phyloP scores from a whole-genome alignment of 805 yeast species.

The Candida sphagnicola region DNA sequence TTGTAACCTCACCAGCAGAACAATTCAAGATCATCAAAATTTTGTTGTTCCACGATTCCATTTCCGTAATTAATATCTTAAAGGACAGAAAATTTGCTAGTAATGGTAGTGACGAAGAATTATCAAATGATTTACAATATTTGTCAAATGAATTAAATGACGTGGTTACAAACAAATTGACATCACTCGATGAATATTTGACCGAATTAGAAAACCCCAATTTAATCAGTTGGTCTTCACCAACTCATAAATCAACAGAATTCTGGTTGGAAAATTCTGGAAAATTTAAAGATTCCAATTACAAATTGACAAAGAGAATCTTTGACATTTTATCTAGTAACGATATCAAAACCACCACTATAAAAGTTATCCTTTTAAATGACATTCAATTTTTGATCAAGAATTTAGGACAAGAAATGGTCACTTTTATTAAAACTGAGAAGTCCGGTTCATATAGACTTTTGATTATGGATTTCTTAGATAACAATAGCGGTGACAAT shows the following conservation, averaged over 20 bases:
- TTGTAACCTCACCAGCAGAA: conserved; percentile 23
- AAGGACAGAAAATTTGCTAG: conserved; percentile 84
- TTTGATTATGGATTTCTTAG: conserved; percentile 79
- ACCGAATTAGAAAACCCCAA: conserved; percentile 78
- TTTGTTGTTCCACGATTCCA: conserved; percentile 71
- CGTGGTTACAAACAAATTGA: conserved; percentile 65
- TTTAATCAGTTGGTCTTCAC: conserved; percentile 73
- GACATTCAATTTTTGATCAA: conserved; percentile 41
- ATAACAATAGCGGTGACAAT: conserved; percentile 61
- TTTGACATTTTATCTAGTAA: conserved; percentile 43
- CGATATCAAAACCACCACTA: conserved; percentile 15
- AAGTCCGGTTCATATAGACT: conserved; percentile 61
- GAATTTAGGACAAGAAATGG: conserved; percentile 36
- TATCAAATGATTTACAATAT: conserved; percentile 63
- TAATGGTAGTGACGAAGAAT: conserved; percentile 70
- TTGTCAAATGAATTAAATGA: conserved; percentile 62
- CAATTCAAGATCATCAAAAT: conserved; percentile 56
- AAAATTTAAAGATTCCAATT: conserved; percentile 73
- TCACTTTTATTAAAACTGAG: conserved; percentile 32
- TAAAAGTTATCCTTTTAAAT: conserved; percentile 36
- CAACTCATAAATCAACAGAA: conserved; percentile 83
- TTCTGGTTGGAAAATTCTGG: conserved; percentile 85
- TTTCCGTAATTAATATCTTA: conserved; percentile 62
- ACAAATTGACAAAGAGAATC: conserved; percentile 65
- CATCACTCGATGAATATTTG: conserved; percentile 89